A percentile compares a stretch with the other conserved stretches of the same genome.
These are phyloP conservation scores for Boletus sp. DNA, from an alignment of 1,284 basidiomycete species.

Conservation along the genomic window DNA sequence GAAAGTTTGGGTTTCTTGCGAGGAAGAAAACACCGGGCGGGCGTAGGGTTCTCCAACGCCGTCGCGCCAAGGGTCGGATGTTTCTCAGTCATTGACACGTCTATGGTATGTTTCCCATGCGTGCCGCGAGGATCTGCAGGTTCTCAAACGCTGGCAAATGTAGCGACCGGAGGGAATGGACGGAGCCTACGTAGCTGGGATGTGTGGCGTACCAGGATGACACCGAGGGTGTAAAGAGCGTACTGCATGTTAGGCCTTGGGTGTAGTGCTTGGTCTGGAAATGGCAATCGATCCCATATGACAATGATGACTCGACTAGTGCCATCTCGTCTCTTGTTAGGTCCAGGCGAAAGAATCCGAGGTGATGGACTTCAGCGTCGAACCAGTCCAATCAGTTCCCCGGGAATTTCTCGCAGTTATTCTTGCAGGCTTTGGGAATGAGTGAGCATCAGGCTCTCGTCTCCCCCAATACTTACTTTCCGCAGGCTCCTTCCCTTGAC, in stretches of 20 bases:
- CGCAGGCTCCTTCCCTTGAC: constrained; percentile 68
- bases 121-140: neutral
- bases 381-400: constrained; percentile 46
- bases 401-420: constrained; percentile 81
- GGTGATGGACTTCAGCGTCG: constrained; percentile 61
- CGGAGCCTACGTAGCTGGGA: neutral
- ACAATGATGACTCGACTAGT: too few species aligned
- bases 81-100: constrained; percentile 38
- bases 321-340: too few species aligned
- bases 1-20: constrained; percentile 33
- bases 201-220: neutral
- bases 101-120: constrained; percentile 14
- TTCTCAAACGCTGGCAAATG: neutral
- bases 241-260: too few species aligned
- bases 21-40: constrained; percentile 31
- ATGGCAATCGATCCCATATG: constrained; percentile 18
- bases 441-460: constrained; percentile 45
- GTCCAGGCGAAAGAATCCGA: too few species aligned
- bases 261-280: constrained; percentile 16
- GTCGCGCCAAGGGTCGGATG: constrained; percentile 38
- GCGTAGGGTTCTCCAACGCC: constrained; percentile 36
- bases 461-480: constrained; percentile 12
- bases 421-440: constrained; percentile 82
- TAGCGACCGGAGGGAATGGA: neutral
- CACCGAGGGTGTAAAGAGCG: too few species aligned